phyloP scores from a whole-genome alignment of 1,284 basidiomycete species.

The Coniferiporia weirii region DNA sequence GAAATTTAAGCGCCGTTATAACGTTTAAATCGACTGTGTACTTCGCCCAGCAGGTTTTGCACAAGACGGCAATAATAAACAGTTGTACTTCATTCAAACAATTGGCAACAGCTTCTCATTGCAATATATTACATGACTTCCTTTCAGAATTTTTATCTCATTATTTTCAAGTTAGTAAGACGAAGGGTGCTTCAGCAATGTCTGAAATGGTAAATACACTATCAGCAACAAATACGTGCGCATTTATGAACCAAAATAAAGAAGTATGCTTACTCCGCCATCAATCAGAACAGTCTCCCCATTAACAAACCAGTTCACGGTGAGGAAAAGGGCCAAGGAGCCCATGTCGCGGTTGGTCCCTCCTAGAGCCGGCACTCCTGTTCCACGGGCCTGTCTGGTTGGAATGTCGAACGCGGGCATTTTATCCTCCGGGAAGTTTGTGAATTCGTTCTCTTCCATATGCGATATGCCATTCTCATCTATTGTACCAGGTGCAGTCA shows the following conservation, averaged over 20 bases:
- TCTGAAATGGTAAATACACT: constrained; percentile 24
- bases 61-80: too few relatives aligned
- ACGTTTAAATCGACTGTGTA: too few relatives aligned
- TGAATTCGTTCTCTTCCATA: constrained; percentile 10
- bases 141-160: too few relatives aligned
- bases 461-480: constrained; percentile 32
- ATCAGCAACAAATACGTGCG: background rate
- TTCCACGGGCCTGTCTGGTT: constrained; percentile 23
- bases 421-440: constrained; percentile 18
- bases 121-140: too few relatives aligned
- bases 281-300: constrained; percentile 50
- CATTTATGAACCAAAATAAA: background rate
- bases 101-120: too few relatives aligned
- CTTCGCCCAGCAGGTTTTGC: too few relatives aligned
- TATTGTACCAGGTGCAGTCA: constrained; percentile 30
- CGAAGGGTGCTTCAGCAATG: constrained; percentile 36
- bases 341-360: constrained; percentile 43
- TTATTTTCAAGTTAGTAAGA: constrained; percentile 30
- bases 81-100: too few relatives aligned
- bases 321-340: constrained; percentile 39
- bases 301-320: constrained; percentile 47
- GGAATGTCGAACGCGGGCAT: constrained; percentile 32
- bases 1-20: too few relatives aligned
- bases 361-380: constrained; percentile 20
- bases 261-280: constrained; percentile 37